phyloP scores from a whole-genome alignment of 2,329 filamentous ascomycete species.

The Grosmannia clavigera region DNA sequence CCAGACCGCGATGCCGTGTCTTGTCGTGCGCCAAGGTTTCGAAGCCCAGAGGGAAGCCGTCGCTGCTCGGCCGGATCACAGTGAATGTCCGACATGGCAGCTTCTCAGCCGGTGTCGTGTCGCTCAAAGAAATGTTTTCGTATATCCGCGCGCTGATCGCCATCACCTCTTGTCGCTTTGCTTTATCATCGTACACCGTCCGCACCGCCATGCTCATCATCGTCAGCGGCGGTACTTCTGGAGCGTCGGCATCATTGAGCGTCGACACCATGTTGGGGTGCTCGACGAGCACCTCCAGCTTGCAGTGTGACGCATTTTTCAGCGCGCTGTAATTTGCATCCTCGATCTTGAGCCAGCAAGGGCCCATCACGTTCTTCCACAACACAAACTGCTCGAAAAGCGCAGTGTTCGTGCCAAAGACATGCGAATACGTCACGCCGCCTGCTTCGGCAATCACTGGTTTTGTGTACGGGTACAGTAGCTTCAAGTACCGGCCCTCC shows the following conservation, averaged over 20 bases:
- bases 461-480: conserved; percentile 91
- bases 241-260: conserved; percentile 62
- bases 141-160: conserved; percentile 87
- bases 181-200: conserved; percentile 77
- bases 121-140: conserved; percentile 74
- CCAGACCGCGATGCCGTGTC: conserved; percentile 49
- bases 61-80: conserved; percentile 67
- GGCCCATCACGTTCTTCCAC: conserved; percentile 98
- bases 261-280: conserved; percentile 66
- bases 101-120: conserved; percentile 80
- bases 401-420: conserved; percentile 87
- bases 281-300: conserved; percentile 73
- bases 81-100: conserved; percentile 87
- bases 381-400: conserved; percentile 97
- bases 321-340: conserved; percentile 72
- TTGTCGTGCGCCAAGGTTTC: conserved; percentile 61
- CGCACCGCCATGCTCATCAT: conserved; percentile 91
- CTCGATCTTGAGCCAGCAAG: conserved; percentile 90
- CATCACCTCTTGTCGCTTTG: conserved; percentile 93
- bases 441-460: conserved; percentile 56
- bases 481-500: conserved; percentile 83
- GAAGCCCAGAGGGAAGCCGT: conserved; percentile 74
- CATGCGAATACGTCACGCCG: conserved; percentile 84
- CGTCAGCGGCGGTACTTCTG: conserved; percentile 77
- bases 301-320: conserved; percentile 93